Percentiles rank a stretch among this genome's conserved stretches.
Conservation (phyloP, 2,329 filamentous ascomycete genomes). For the Xylariaceae sp. region DNA sequence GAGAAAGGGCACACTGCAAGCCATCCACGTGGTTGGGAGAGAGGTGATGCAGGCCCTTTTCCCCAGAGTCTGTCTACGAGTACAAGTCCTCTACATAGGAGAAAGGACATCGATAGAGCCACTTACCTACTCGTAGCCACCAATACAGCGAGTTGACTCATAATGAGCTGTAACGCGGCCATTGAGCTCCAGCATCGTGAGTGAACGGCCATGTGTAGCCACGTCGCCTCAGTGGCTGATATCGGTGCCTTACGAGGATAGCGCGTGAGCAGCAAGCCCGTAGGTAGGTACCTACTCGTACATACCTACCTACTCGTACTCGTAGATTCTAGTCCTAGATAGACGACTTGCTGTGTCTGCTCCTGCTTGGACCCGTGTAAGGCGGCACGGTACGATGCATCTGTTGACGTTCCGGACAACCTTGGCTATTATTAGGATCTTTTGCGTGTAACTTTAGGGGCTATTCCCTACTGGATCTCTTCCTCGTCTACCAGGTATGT, state of each 20-base stretch:
- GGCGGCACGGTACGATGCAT: slow-evolving; percentile 9
- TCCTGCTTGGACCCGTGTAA: slow-evolving; percentile 8
- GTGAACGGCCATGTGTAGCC: slow-evolving; percentile 8
- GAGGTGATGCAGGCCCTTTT: slow-evolving; percentile 9
- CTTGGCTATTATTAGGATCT: slow-evolving; percentile 14
- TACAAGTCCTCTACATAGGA: slow-evolving; percentile 5
- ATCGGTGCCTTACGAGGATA: slow-evolving; percentile 11
- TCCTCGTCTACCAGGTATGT: neutral
- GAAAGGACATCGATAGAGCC: neutral
- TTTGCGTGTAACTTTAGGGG: neutral
- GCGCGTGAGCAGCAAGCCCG: slow-evolving; percentile 6
- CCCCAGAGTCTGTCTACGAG: slow-evolving; percentile 6
- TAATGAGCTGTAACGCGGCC: slow-evolving; percentile 12
- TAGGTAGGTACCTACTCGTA: neutral
- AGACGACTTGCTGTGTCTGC: neutral
- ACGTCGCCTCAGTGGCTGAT: slow-evolving; percentile 5
- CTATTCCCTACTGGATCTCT: neutral
- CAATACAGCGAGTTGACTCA: slow-evolving; percentile 11
- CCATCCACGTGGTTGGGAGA: slow-evolving; percentile 15
- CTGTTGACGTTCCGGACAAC: slow-evolving; percentile 10
- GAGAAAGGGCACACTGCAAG: slow-evolving; percentile 9
- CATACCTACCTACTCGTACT: neutral
- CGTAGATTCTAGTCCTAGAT: too few species aligned
- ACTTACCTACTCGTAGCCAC: neutral
- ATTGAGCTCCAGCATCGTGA: neutral